Conservation (phyloP, 371 early-diverging fungal species). For the Rhizopus sp. region DNA sequence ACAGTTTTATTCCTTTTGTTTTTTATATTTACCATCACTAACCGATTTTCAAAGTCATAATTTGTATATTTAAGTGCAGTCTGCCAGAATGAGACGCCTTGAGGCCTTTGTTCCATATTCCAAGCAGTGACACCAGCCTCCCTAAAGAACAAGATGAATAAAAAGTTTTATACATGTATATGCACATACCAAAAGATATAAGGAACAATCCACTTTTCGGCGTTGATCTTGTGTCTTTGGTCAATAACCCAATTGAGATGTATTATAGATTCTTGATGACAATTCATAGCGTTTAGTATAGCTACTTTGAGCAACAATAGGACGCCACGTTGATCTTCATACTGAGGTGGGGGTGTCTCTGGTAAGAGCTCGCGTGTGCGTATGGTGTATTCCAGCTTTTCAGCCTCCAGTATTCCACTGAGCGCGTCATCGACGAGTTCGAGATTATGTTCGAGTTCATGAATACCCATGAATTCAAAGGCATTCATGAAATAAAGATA, state of each 20-base stretch:
- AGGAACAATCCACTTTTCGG: constrained; percentile 60
- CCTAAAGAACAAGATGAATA: constrained; percentile 17
- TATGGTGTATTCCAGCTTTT: constrained; percentile 41
- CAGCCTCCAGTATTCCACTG: constrained; percentile 37
- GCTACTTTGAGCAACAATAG: constrained; percentile 44
- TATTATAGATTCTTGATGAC: constrained; percentile 37
- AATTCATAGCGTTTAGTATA: constrained; percentile 43
- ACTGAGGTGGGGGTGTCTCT: constrained; percentile 44
- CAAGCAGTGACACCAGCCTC: constrained; percentile 48
- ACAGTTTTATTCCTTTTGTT: neutral
- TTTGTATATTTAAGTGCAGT: constrained; percentile 33
- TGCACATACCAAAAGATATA: constrained; percentile 56
- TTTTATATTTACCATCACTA: constrained; percentile 35
- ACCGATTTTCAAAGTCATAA: constrained; percentile 46
- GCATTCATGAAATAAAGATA: constrained; percentile 61
- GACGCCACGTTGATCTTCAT: constrained; percentile 39
- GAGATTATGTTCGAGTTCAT: constrained; percentile 40
- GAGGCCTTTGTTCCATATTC: constrained; percentile 37
- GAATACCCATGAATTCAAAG: constrained; percentile 53
- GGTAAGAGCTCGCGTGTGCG: constrained; percentile 45
- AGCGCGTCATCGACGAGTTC: constrained; percentile 43
- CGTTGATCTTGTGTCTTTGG: constrained; percentile 39
- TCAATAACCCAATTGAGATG: constrained; percentile 65
- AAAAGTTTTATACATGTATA: neutral
- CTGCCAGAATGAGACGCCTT: constrained; percentile 43